Evolutionary conservation across 345 rosid genomes (phyloP).

Genomic region (Anastatica hierochuntica): DNA sequence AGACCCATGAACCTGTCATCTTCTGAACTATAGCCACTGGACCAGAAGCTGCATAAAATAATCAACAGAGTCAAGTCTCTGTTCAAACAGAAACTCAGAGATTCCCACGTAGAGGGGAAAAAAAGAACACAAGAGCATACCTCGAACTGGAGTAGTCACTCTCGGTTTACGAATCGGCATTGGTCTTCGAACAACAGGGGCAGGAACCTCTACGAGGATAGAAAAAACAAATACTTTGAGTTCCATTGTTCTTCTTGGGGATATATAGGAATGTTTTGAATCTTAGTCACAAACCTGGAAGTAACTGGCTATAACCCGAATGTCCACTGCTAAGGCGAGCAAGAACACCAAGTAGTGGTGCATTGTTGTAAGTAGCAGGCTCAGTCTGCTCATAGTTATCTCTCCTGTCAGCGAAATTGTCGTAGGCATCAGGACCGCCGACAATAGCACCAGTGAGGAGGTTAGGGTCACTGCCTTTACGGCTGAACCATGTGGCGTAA

Average conservation of each 20-base stretch:
- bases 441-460: slow-evolving; percentile 84
- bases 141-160: slow-evolving; percentile 50
- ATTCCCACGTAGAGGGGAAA: not conserved
- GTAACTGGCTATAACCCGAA: slow-evolving; percentile 72
- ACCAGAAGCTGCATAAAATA: slow-evolving; percentile 42
- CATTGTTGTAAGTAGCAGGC: slow-evolving; percentile 98
- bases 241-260: not conserved
- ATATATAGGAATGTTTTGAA: not conserved
- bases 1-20: slow-evolving; percentile 66
- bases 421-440: slow-evolving; percentile 95
- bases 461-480: slow-evolving; percentile 78
- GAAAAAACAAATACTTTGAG: not conserved
- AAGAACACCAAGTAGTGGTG: slow-evolving; percentile 82
- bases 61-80: slow-evolving; percentile 11
- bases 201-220: slow-evolving; percentile 33
- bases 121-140: slow-evolving; percentile 30
- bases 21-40: slow-evolving; percentile 65
- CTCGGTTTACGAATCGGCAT: slow-evolving; percentile 36
- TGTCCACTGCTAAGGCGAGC: slow-evolving; percentile 71
- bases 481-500: slow-evolving; percentile 78
- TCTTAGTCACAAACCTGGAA: slow-evolving; percentile 49
- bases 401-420: slow-evolving; percentile 84
- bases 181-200: slow-evolving; percentile 35
- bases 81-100: not conserved
- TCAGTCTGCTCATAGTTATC: slow-evolving; percentile 96